These are phyloP conservation scores for Flaveria floridana DNA, from an alignment of 140 eudicot species.

Conservation along the genomic window DNA sequence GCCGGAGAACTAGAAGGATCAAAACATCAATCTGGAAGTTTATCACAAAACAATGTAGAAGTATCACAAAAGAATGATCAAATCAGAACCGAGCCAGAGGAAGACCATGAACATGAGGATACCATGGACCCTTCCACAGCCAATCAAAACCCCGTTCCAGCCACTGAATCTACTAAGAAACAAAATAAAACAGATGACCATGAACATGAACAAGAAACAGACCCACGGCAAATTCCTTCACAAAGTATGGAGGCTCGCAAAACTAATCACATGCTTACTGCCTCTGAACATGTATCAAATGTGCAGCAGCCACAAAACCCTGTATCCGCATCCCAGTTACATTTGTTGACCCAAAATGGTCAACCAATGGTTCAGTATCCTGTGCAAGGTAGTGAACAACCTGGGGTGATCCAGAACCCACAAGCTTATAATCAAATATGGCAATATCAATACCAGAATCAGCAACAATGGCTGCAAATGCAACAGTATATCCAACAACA, in stretches of 20 bases:
- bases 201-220: constrained; percentile 33
- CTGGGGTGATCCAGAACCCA: constrained; percentile 33
- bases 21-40: constrained; percentile 28
- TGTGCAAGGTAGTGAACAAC: constrained; percentile 42
- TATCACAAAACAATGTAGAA: constrained; percentile 27
- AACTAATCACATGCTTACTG: constrained; percentile 23
- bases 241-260: constrained; percentile 27
- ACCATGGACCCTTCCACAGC: constrained; percentile 23
- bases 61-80: constrained; percentile 21
- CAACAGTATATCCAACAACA: constrained; percentile 53
- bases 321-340: constrained; percentile 31
- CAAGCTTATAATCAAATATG: constrained; percentile 50
- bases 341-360: constrained; percentile 33
- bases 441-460: constrained; percentile 62
- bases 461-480: constrained; percentile 57
- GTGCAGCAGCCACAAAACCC: constrained; percentile 28
- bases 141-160: constrained; percentile 24
- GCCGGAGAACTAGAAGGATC: constrained; percentile 26
- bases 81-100: constrained; percentile 28
- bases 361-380: constrained; percentile 31
- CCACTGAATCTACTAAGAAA: constrained; percentile 33
- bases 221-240: constrained; percentile 31
- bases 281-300: constrained; percentile 24
- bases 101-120: constrained; percentile 38
- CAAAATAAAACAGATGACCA: constrained; percentile 27